These are phyloP conservation scores for Vararia minispora DNA, from an alignment of 768 basidiomycete species.

Conservation along the genomic window DNA sequence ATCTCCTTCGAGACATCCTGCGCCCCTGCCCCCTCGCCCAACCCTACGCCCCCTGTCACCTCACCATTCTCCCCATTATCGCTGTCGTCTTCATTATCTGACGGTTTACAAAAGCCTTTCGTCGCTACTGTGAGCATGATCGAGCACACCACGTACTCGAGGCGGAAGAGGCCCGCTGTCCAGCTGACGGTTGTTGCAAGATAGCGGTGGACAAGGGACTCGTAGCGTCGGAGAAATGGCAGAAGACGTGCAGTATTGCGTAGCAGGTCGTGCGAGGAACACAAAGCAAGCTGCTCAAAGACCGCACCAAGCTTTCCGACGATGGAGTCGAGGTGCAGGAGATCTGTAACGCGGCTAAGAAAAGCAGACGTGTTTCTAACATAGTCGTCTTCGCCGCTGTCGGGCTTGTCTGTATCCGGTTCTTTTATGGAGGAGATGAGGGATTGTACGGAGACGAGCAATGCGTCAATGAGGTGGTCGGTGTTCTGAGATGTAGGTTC, in stretches of 20 bases:
- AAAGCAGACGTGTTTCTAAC: slow-evolving; percentile 36
- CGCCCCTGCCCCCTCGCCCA: slow-evolving; percentile 78
- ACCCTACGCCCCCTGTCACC: slow-evolving; percentile 61
- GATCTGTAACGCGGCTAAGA: slow-evolving; percentile 33
- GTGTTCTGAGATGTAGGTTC: slow-evolving; percentile 11
- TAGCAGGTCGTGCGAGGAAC: slow-evolving; percentile 22
- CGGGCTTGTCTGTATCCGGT: slow-evolving; percentile 14
- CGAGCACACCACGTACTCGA: slow-evolving; percentile 67
- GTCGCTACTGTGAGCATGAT: slow-evolving; percentile 62
- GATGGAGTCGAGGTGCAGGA: slow-evolving; percentile 37
- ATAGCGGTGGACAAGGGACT: slow-evolving; percentile 43
- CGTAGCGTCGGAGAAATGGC: slow-evolving; percentile 68
- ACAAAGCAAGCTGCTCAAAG: slow-evolving; percentile 27
- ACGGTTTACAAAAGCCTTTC: slow-evolving; percentile 90
- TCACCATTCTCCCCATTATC: slow-evolving; percentile 36
- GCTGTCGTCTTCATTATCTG: slow-evolving; percentile 50
- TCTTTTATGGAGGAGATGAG: slow-evolving; percentile 32
- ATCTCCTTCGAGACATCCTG: slow-evolving; percentile 92
- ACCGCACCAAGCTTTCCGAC: slow-evolving; percentile 28
- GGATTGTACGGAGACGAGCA: slow-evolving; percentile 58
- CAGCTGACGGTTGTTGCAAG: slow-evolving; percentile 48
- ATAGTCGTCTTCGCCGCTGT: slow-evolving; percentile 34
- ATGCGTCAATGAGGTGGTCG: slow-evolving; percentile 41
- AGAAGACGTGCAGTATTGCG: slow-evolving; percentile 34
- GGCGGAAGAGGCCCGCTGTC: slow-evolving; percentile 75